Evolutionary conservation across 2,329 filamentous ascomycete species (phyloP).

Genomic region (Fusarium austroafricanum): DNA sequence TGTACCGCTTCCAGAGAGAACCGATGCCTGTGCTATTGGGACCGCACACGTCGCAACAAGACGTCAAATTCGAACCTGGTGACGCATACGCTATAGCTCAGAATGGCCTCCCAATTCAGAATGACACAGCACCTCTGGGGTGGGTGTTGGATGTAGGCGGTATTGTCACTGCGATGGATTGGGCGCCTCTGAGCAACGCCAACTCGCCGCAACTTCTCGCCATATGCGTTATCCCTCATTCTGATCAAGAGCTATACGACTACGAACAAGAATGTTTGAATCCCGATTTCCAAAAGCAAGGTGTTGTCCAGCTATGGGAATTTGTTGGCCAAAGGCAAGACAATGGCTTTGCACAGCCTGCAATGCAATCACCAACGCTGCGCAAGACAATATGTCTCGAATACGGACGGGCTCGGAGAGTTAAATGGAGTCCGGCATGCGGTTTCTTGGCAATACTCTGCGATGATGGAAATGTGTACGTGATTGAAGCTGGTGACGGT

Average conservation of each 20-base stretch:
- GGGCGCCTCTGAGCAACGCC: conserved; percentile 57
- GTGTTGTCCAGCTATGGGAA: conserved; percentile 65
- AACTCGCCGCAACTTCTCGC: conserved; percentile 61
- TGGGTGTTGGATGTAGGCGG: conserved; percentile 68
- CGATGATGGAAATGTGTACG: conserved; percentile 62
- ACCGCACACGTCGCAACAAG: conserved; percentile 47
- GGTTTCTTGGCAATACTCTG: conserved; percentile 62
- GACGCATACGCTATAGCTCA: conserved; percentile 45
- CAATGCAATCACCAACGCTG: conserved; percentile 53
- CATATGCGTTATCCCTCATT: conserved; percentile 62
- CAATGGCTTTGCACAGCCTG: conserved; percentile 51
- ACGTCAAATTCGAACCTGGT: conserved; percentile 47
- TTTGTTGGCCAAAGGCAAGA: conserved; percentile 51
- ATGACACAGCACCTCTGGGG: conserved; percentile 51
- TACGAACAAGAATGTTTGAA: conserved; percentile 54
- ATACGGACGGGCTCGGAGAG: conserved; percentile 61
- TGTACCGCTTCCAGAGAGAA: conserved; percentile 46
- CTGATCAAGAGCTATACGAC: conserved; percentile 60
- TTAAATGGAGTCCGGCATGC: conserved; percentile 66
- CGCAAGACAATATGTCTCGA: conserved; percentile 60
- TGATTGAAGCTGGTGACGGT: conserved; percentile 57
- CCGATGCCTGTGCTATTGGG: conserved; percentile 52
- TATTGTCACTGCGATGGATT: conserved; percentile 63
- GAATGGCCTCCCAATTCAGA: conserved; percentile 47
- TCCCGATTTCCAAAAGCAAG: conserved; percentile 55